Conservation (phyloP, 2,329 filamentous ascomycete species). For the Cercospora nicotianae region DNA sequence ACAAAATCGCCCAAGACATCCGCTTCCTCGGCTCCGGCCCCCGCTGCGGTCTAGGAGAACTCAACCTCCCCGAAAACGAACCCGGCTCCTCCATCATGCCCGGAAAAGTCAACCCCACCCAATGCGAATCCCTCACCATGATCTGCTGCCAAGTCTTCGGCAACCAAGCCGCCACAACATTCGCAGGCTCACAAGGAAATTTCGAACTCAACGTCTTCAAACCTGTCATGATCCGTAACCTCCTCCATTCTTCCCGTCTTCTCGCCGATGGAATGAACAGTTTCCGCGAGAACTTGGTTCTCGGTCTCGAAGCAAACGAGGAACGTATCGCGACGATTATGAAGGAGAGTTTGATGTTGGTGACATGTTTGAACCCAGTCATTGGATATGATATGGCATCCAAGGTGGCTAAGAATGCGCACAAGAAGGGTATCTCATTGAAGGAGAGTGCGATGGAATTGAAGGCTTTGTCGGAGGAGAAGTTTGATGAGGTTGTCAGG, state of each 20-base stretch:
- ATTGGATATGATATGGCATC: conserved; percentile 97
- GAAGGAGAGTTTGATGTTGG: conserved; percentile 97
- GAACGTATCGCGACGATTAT: conserved; percentile 84
- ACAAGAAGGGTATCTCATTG: conserved; percentile 94
- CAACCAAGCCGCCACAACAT: conserved; percentile 89
- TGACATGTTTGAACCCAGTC: conserved; percentile 95
- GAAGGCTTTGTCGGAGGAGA: conserved; percentile 79
- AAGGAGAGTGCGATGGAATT: conserved; percentile 94
- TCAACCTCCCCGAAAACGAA: conserved; percentile 94
- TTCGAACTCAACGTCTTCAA: conserved; percentile 99
- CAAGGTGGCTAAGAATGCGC: conserved; percentile 97
- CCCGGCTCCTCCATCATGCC: conserved; percentile 98
- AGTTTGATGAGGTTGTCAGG: conserved; percentile 86
- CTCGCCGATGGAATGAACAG: conserved; percentile 90
- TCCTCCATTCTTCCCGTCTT: conserved; percentile 87
- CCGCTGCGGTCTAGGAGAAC: conserved; percentile 91
- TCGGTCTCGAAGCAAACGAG: conserved; percentile 88
- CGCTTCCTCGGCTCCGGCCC: conserved; percentile 95
- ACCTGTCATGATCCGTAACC: conserved; percentile 90
- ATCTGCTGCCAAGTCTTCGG: conserved; percentile 96
- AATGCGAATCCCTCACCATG: conserved; percentile 98
- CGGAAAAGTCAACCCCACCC: conserved; percentile 98
- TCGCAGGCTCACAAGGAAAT: conserved; percentile 95
- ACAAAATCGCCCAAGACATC: conserved; percentile 98
- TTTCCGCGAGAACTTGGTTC: conserved; percentile 91